Evolutionary conservation across 257 asterid genomes (phyloP), one percentile per base, ranked within the genome.

Genomic region (Ballota nigra): DNA sequence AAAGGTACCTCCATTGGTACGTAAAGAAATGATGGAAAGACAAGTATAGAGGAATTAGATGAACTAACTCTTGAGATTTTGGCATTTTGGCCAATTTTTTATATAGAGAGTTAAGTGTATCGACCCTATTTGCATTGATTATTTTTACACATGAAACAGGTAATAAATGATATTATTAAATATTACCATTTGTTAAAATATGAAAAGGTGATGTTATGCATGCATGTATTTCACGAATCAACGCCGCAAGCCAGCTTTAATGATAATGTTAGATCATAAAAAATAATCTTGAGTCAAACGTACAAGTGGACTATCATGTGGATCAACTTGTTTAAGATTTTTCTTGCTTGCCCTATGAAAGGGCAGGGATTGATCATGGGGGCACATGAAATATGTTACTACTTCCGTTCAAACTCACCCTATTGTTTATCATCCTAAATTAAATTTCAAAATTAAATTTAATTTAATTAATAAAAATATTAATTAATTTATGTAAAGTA

Each of bases 1-100:
- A 79, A 59, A 2, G 86, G 81, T 63, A 80, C 77, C 63, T 88
- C 97, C 97, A 90, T 90, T 47, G 52, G 62, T n/a, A n/a, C n/a
- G n/a, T n/a, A n/a, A n/a, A n/a, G n/a, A n/a, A n/a, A n/a, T n/a
- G n/a, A n/a, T n/a, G n/a, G 52, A 69, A 28, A 40, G 65, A 19
- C 75, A 57, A 64, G 75, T 22, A 28, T 53, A 79, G 88, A 70
- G n/a, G n/a, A n/a, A n/a, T n/a, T n/a, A n/a, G n/a, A n/a, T 80
- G 85, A 85, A 61, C 86, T 75, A 85, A 79, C 75, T 66, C 63
- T 77, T 72, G 71, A 55, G 66, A 71, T 38, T 24, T 49, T 15
- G 9, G 61, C 68, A 49, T 56, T 75, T 77, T 40, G 16, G n/a
- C 49, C 49, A n/a, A 41, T 41, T 41, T 41, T 80, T 82, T 78